Percentiles rank a stretch among this genome's conserved stretches.
Conservation (phyloP, 768 basidiomycete genomes). For the Solioccasus polychromus region DNA sequence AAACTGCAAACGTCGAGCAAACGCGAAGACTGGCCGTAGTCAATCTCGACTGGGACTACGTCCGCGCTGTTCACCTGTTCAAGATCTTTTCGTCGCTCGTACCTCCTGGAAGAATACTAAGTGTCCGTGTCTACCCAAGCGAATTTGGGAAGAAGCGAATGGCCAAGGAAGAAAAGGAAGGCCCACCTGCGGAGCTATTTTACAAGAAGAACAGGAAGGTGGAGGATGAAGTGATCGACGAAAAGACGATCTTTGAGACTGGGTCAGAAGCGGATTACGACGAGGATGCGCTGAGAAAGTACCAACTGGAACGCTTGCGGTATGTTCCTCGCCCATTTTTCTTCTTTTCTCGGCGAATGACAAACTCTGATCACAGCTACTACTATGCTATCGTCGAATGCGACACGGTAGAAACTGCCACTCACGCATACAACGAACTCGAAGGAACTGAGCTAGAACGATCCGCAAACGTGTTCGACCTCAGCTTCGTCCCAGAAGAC, state of each 20-base stretch:
- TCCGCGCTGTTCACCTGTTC: slow-evolving; percentile 85
- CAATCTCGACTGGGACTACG: slow-evolving; percentile 98
- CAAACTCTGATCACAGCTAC: slow-evolving; percentile 53
- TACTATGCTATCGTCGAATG: slow-evolving; percentile 95
- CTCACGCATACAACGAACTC: slow-evolving; percentile 78
- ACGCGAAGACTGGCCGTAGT: slow-evolving; percentile 84
- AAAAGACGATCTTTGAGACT: slow-evolving; percentile 60
- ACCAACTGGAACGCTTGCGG: slow-evolving; percentile 92
- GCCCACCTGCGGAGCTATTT: slow-evolving; percentile 86
- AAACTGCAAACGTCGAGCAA: slow-evolving; percentile 37
- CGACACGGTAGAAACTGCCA: slow-evolving; percentile 71
- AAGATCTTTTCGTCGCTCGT: slow-evolving; percentile 90
- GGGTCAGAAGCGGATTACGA: slow-evolving; percentile 79
- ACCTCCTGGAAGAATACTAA: slow-evolving; percentile 69
- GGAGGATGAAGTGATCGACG: slow-evolving; percentile 57
- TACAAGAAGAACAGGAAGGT: slow-evolving; percentile 42
- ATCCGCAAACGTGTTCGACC: slow-evolving; percentile 92
- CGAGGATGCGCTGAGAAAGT: slow-evolving; percentile 81
- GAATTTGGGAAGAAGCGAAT: slow-evolving; percentile 89
- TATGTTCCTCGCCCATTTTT: slow-evolving; percentile 35
- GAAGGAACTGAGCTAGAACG: slow-evolving; percentile 95
- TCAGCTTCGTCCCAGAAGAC: slow-evolving; percentile 89
- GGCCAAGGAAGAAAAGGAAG: slow-evolving; percentile 83
- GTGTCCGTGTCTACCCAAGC: slow-evolving; percentile 86
- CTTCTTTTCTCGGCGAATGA: neutral